Percentiles rank a stretch among this genome's conserved stretches.
These are phyloP conservation scores for Colletotrichum sp. DNA, from an alignment of 2,329 filamentous ascomycete species.

Conservation along the genomic window DNA sequence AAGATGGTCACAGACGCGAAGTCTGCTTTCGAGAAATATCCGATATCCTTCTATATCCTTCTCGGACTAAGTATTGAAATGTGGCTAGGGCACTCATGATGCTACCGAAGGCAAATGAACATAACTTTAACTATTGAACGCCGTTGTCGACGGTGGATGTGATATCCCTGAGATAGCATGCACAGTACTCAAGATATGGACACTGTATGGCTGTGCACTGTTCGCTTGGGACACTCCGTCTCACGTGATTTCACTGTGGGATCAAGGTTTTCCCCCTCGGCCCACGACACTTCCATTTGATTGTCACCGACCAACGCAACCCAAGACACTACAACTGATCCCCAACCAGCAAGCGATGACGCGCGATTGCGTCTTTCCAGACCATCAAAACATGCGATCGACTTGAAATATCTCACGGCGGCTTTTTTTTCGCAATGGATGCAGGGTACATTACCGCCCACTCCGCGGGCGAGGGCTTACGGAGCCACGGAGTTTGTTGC, in stretches of 20 bases:
- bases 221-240: neutral
- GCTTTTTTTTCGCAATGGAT: neutral
- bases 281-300: neutral
- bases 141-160: neutral
- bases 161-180: neutral
- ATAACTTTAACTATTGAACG: neutral
- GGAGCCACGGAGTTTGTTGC: neutral
- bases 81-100: neutral
- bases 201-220: neutral
- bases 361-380: neutral
- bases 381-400: neutral
- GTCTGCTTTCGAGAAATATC: neutral
- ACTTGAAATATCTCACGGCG: neutral
- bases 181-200: neutral
- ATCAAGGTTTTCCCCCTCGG: conserved; percentile 19
- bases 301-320: neutral
- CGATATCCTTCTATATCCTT: neutral
- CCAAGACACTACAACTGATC: neutral
- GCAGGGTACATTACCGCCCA: neutral
- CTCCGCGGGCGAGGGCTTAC: neutral
- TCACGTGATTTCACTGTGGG: conserved; percentile 1
- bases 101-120: neutral
- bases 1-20: neutral
- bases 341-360: neutral
- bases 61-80: neutral